phyloP scores from a whole-genome alignment of 1,284 basidiomycete genomes.

The Cryptococcus sp. region DNA sequence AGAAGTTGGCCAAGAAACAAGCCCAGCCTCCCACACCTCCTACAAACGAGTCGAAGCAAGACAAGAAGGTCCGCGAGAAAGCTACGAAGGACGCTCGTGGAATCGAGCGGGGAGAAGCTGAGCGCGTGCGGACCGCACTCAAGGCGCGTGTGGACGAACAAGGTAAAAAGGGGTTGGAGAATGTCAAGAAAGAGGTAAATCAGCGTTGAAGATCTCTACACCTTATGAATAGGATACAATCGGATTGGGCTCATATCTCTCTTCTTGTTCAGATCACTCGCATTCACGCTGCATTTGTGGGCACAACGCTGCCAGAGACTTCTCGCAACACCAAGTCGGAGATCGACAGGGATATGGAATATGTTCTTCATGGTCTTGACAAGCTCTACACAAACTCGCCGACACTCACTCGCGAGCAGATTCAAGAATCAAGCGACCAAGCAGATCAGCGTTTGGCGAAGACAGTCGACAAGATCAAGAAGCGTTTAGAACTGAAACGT shows the following conservation, averaged over 20 bases:
- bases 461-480: constrained; percentile 26
- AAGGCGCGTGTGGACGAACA: constrained; percentile 35
- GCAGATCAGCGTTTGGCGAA: constrained; percentile 27
- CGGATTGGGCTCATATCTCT: constrained; percentile 7
- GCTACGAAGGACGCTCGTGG: constrained; percentile 15
- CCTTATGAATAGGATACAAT: constrained; percentile 1
- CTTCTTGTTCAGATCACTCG: constrained; percentile 7
- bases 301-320: constrained; percentile 27
- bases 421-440: constrained; percentile 34
- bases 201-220: constrained; percentile 11
- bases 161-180: constrained; percentile 32
- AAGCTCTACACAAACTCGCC: constrained; percentile 45
- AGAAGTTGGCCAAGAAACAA: constrained; percentile 22
- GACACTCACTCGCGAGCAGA: constrained; percentile 37
- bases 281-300: constrained; percentile 19
- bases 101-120: constrained; percentile 22
- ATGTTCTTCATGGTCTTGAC: constrained; percentile 45
- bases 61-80: constrained; percentile 10
- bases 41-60: constrained; percentile 8
- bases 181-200: constrained; percentile 37
- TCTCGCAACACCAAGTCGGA: constrained; percentile 23
- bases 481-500: constrained; percentile 26
- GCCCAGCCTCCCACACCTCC: constrained; percentile 8
- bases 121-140: constrained; percentile 21
- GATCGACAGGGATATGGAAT: constrained; percentile 41